Evolutionary conservation across 1,284 basidiomycete species (phyloP).

Genomic region (Trichosporon coremiiforme): DNA sequence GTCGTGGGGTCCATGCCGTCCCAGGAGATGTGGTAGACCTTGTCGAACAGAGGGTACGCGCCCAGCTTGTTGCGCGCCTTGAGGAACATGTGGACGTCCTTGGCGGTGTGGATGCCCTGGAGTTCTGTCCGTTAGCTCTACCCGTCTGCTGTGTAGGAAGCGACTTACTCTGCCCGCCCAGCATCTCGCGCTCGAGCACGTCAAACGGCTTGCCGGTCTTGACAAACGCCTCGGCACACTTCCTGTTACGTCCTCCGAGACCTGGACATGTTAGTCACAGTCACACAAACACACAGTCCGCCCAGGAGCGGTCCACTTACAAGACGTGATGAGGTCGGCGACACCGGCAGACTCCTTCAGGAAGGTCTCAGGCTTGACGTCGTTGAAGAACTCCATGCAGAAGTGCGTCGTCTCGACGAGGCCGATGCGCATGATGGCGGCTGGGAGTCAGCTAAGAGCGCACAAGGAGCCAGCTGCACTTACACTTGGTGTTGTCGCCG

Average conservation of each 20-base stretch:
- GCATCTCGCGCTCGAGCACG: constrained; percentile 61
- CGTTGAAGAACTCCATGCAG: constrained; percentile 62
- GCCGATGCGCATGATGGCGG: constrained; percentile 63
- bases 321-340: constrained; percentile 64
- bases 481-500: constrained; percentile 63
- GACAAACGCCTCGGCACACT: constrained; percentile 60
- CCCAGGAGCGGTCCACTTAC: constrained; percentile 39
- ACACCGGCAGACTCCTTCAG: constrained; percentile 61
- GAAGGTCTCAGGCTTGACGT: constrained; percentile 61
- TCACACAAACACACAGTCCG: no score
- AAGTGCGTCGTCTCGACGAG: constrained; percentile 59
- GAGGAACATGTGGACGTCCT: constrained; percentile 61
- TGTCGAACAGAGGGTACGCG: constrained; percentile 62
- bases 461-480: background rate
- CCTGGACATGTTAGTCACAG: constrained; percentile 34
- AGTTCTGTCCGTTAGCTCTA: constrained; percentile 49
- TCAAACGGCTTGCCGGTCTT: constrained; percentile 59
- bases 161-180: constrained; percentile 61
- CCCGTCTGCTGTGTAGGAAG: no score
- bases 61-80: constrained; percentile 58
- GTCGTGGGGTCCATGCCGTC: constrained; percentile 38
- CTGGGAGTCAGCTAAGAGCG: constrained; percentile 34
- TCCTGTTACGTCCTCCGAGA: constrained; percentile 62
- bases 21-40: constrained; percentile 58
- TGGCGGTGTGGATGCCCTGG: constrained; percentile 60